Evolutionary conservation across 2,329 filamentous ascomycete genomes (phyloP).

Genomic region (Fusarium sp.): DNA sequence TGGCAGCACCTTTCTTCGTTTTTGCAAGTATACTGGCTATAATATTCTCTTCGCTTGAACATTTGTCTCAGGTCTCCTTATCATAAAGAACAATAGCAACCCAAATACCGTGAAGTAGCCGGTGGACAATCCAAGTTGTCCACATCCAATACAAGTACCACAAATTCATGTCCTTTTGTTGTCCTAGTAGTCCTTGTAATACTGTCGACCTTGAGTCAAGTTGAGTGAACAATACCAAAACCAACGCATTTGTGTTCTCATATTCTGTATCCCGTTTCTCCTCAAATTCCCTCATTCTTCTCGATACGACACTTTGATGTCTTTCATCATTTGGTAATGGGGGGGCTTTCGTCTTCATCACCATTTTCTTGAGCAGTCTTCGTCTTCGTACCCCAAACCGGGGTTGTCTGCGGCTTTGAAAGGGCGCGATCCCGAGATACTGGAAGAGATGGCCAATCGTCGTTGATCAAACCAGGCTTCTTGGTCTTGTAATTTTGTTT

Average conservation of each 20-base stretch:
- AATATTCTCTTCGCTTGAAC: constrained; percentile 1
- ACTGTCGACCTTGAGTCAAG: background rate
- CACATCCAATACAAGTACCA: constrained; percentile 33
- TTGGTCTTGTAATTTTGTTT: constrained; percentile 18
- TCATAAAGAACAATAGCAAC: background rate
- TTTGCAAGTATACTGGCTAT: constrained; percentile 3
- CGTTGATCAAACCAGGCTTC: constrained; percentile 34
- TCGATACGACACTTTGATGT: background rate
- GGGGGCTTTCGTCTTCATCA: constrained; percentile 13
- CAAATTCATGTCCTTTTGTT: constrained; percentile 6
- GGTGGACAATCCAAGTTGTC: constrained; percentile 36
- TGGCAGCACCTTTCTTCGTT: background rate
- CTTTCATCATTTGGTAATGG: constrained; percentile 20
- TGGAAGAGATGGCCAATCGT: constrained; percentile 47
- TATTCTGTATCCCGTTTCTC: constrained; percentile 1
- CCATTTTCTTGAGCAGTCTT: constrained; percentile 17
- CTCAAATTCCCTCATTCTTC: background rate
- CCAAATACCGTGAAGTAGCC: constrained; percentile 13
- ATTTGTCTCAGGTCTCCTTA: constrained; percentile 1
- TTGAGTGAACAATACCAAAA: constrained; percentile 6
- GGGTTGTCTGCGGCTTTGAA: constrained; percentile 39
- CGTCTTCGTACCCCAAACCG: constrained; percentile 38
- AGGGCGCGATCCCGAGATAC: constrained; percentile 43
- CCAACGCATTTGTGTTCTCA: background rate
- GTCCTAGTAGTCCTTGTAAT: constrained; percentile 1